Base-by-base conservation (phyloP, 1,284 basidiomycete genomes). In the Xerocomus nothofagi region DNA sequence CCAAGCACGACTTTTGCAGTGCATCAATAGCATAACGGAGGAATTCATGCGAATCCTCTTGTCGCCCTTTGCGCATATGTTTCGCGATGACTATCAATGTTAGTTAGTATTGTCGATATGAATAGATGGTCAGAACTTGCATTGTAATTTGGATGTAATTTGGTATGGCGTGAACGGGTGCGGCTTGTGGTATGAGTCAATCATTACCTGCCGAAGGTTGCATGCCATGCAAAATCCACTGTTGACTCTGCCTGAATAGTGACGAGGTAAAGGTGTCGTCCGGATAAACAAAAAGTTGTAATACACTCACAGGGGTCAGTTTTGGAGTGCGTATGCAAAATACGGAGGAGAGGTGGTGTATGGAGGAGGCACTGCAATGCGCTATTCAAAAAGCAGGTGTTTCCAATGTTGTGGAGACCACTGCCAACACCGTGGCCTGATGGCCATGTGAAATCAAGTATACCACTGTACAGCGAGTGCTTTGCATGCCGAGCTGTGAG, bases 21-120 rank as follows among this genome's bases (percentile, higher is more conserved):
- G 88, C 88, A 62, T 99, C 97, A 31, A 98, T 85, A 21, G 91
- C 85, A 69, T 98, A 97, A 26, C 97, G 86, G 45, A 99, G 81
- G 65, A 99, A 99, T 70, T 99, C 97, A 69, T 99, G 97, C 4
- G 96, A 88, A 68, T 99, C 97, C 68, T 99, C 97, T 71, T 99
- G 97, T 55, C 93, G 76, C n/a, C 92, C 93, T 66, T 76, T 81
- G 43, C 87, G 83, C 78, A 99, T 85, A 57, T 93, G 88, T 68
- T 93, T 94, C 14, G 94, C 94, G 58, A 99, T 95, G 11, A 78
- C 93, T 96, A 41, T 40, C 33, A 20, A 37, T 15, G 17, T 21
- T n/a, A 21, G 27, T 65, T 17, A 60, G 43, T 27, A 36, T 50
- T 44, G 27, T 51, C 40, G 39, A 43, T 47, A 24, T 20, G 21